Evolutionary conservation across 768 basidiomycete genomes (phyloP).

Genomic region (Termitomyces sp.): DNA sequence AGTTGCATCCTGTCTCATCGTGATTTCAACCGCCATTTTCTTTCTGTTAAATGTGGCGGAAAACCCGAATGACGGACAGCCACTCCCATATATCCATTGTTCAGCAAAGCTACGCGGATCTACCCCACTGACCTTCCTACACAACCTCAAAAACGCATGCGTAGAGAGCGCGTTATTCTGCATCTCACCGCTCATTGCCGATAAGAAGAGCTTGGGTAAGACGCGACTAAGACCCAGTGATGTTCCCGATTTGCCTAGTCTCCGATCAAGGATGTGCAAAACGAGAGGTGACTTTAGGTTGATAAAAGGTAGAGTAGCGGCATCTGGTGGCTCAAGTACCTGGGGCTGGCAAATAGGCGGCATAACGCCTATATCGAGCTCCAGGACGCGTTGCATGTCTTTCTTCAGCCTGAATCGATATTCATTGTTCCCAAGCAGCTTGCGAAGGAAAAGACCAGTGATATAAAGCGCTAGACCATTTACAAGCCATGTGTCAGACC

Average conservation of each 20-base stretch:
- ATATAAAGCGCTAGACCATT: constrained; percentile 92
- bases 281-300: constrained; percentile 96
- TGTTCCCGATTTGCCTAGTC: constrained; percentile 92
- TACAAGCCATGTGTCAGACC: constrained; percentile 96
- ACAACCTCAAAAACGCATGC: constrained; percentile 84
- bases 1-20: constrained; percentile 84
- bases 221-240: constrained; percentile 92
- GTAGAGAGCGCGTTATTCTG: constrained; percentile 84
- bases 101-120: constrained; percentile 92
- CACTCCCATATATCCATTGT: constrained; percentile 98
- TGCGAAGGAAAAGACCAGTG: constrained; percentile 80
- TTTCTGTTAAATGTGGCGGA: constrained; percentile 93
- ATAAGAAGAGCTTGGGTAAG: constrained; percentile 90
- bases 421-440: constrained; percentile 92
- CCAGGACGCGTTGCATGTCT: constrained; percentile 90
- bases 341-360: constrained; percentile 93
- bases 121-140: constrained; percentile 89
- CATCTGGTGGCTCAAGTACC: constrained; percentile 77
- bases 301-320: constrained; percentile 76
- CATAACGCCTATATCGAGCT: constrained; percentile 83
- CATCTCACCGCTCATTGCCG: constrained; percentile 89
- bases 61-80: constrained; percentile 89
- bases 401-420: constrained; percentile 93
- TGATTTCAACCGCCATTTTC: constrained; percentile 97
- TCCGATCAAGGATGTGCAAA: constrained; percentile 90